Percentiles rank a stretch among this genome's conserved stretches.
phyloP scores from a whole-genome alignment of 208 protist species.

The Blechomonas ayalai region DNA sequence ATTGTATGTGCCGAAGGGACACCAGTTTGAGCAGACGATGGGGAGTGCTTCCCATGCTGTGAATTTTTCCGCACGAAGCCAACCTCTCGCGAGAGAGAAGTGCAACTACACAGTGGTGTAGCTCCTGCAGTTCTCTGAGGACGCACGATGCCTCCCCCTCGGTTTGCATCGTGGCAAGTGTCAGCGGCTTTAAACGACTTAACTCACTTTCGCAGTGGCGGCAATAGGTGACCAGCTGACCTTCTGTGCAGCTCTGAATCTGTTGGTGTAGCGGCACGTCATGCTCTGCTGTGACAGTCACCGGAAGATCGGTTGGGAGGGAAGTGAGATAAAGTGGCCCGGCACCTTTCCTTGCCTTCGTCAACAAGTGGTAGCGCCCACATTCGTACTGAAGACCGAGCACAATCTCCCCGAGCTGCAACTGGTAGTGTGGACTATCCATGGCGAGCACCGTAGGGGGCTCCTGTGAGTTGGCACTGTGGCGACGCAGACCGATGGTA shows the following conservation, averaged over 20 bases:
- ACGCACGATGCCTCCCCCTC: constrained; percentile 7
- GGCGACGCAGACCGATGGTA: constrained; percentile 6
- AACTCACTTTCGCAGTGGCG: constrained; percentile 18
- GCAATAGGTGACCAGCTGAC: constrained; percentile 31
- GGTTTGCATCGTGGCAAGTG: constrained; percentile 4
- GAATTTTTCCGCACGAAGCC: constrained; percentile 21
- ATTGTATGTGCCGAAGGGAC: background rate
- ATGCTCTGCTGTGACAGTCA: background rate
- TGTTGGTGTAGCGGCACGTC: constrained; percentile 15
- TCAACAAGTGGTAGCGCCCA: constrained; percentile 43
- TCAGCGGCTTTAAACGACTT: constrained; percentile 9
- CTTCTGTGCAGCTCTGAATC: constrained; percentile 29
- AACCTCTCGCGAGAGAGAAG: constrained; percentile 43
- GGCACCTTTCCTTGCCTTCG: constrained; percentile 31
- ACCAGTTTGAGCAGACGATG: constrained; percentile 19
- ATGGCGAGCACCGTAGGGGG: background rate
- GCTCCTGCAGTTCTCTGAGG: constrained; percentile 23
- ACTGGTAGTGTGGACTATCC: background rate
- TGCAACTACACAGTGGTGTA: constrained; percentile 42
- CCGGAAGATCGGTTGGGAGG: constrained; percentile 23
- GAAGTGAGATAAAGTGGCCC: constrained; percentile 38
- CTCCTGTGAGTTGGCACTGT: background rate
- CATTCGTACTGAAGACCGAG: constrained; percentile 33
- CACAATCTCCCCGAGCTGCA: constrained; percentile 17
- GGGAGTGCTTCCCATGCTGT: constrained; percentile 8